A percentile compares a stretch with the other conserved stretches of the same genome.
Conservation (phyloP, 2,329 filamentous ascomycete genomes). For the Ceratocystis cubensis region DNA sequence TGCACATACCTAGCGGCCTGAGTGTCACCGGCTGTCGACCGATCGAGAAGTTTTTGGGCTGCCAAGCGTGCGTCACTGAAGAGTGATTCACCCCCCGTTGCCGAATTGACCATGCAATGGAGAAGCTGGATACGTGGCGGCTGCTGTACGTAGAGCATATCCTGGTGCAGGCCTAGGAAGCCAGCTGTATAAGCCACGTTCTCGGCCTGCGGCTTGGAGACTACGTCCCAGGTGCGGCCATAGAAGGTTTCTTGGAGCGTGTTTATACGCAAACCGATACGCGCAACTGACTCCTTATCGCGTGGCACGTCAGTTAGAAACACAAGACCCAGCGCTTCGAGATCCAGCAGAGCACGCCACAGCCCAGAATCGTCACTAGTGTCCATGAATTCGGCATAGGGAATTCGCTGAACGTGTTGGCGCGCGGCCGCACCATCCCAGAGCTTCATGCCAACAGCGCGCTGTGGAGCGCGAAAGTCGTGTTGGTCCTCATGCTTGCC, state of each 20-base stretch:
- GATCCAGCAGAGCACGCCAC: constrained; percentile 45
- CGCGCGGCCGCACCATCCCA: constrained; percentile 34
- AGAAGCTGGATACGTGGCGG: constrained; percentile 75
- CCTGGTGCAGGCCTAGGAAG: constrained; percentile 81
- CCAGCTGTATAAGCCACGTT: constrained; percentile 85
- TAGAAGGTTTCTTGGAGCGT: constrained; percentile 80
- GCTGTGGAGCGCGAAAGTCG: constrained; percentile 22
- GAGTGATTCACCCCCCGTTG: constrained; percentile 67
- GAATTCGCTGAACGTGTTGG: constrained; percentile 43
- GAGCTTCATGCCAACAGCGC: constrained; percentile 26
- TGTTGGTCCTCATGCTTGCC: background rate
- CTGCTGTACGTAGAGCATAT: constrained; percentile 72
- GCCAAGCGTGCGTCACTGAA: constrained; percentile 67
- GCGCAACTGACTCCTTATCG: constrained; percentile 50
- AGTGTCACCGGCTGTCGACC: background rate
- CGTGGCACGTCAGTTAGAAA: constrained; percentile 65
- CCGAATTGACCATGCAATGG: constrained; percentile 75
- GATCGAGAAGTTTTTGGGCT: constrained; percentile 32
- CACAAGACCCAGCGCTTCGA: constrained; percentile 58
- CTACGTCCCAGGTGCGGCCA: constrained; percentile 80
- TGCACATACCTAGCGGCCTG: constrained; percentile 24
- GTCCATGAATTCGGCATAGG: constrained; percentile 60
- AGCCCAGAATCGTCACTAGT: constrained; percentile 38
- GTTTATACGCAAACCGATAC: constrained; percentile 61
- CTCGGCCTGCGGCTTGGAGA: constrained; percentile 66